Evolutionary conservation across 768 basidiomycete species (phyloP).

Genomic region (Termitomyces sp.): DNA sequence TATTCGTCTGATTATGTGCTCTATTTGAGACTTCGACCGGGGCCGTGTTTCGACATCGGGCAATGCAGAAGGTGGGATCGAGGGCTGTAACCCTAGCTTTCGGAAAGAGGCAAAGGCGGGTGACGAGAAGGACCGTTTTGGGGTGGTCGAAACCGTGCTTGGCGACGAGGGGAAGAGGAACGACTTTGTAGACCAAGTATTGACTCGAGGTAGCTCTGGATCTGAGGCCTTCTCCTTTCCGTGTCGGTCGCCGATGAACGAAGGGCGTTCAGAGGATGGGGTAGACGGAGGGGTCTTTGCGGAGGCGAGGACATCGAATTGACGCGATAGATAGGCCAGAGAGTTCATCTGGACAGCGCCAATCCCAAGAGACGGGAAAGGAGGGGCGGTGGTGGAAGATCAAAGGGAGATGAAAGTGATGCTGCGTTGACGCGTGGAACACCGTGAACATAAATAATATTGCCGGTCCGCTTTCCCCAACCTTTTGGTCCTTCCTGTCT

Average conservation of each 20-base stretch:
- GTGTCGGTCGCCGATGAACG: conserved; percentile 24
- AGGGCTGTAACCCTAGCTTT: conserved; percentile 19
- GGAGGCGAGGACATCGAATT: conserved; percentile 73
- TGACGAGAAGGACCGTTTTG: conserved; percentile 63
- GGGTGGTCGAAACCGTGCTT: conserved; percentile 22
- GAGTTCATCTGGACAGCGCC: conserved; percentile 62
- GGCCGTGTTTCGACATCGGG: conserved; percentile 23
- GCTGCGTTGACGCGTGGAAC: conserved; percentile 11
- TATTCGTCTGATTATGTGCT: conserved; percentile 50
- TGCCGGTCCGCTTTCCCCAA: conserved; percentile 13
- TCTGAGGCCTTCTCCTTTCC: conserved; percentile 19
- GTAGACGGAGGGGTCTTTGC: conserved; percentile 58
- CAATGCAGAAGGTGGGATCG: conserved; percentile 20
- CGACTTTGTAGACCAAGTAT: conserved; percentile 56
- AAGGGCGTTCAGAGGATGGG: conserved; percentile 35
- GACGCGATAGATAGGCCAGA: conserved; percentile 74
- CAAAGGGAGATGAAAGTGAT: conserved; percentile 8
- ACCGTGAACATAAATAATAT: conserved; percentile 6
- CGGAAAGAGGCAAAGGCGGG: conserved; percentile 42
- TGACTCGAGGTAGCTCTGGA: conserved; percentile 43
- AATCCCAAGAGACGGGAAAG: not conserved
- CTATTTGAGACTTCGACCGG: conserved; percentile 36
- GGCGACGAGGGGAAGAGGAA: conserved; percentile 40
- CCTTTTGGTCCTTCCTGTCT: not conserved
- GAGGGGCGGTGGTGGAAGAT: conserved; percentile 5